Base-by-base conservation (phyloP, 2,329 filamentous ascomycete genomes). In the Penicillium fuscoglaucum region DNA sequence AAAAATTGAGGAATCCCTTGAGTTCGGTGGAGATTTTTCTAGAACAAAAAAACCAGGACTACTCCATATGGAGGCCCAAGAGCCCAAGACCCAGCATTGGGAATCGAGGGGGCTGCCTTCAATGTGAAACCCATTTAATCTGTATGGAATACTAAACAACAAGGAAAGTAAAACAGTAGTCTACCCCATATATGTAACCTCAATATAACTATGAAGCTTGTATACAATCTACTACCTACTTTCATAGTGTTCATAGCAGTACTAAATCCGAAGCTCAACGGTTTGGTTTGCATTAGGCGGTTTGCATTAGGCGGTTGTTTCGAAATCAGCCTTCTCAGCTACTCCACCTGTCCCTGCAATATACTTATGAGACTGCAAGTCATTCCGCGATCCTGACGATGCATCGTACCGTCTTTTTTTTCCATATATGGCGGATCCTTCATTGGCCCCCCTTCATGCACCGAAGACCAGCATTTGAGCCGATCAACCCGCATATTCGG, bases 341-440 rank as follows among this genome's bases (percentile, higher is more conserved):
- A 50, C 60, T 66, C 64, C 64, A 66, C 64, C 26, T 26, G 39
- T 56, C 63, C 64, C 61, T 66, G 64, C 54, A 66, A 66, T 64
- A 52, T 53, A 33, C 45, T 24, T 33, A 43, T 53, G 58, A 60
- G 43, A 61, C 61, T 62, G 59, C 63, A 45, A 64, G 63, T 60
- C 64, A 64, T 65, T 57, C 26, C 24, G 24, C 57, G 24, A 59
- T 57, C 43, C 39, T 45, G 24, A 29, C 21, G 44, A 52, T 60
- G 59, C 56, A 61, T 37, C 29, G 13, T 35, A 43, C 45, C 40
- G 45, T 57, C n/a, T 40, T 29, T 61, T 66, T 26, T 47, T 21
- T 39, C 26, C 15, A 33, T 40, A 37, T 46, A 10, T 44, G 24
- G 37, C 19, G 19, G 28, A 40, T n/a, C n/a, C 28, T 31, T 58